A percentile compares a stretch with the other conserved stretches of the same genome.
phyloP scores from a whole-genome alignment of 2,329 filamentous ascomycete genomes.

The Sphaerulina musiva region DNA sequence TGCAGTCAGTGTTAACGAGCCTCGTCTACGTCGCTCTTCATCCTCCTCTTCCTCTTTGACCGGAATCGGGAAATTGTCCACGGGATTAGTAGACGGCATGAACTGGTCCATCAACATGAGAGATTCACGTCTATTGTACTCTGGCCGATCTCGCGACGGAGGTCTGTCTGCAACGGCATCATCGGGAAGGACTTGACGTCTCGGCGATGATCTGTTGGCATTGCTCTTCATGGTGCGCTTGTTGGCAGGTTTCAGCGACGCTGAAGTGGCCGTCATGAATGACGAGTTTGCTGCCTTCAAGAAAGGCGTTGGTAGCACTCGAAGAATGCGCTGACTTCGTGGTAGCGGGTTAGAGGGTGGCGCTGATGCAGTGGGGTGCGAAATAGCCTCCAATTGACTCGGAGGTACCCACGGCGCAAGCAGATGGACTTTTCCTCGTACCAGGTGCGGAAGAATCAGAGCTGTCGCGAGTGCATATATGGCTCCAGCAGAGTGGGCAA shows the following conservation, averaged over 20 bases:
- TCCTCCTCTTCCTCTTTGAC: conserved; percentile 21
- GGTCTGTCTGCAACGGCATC: conserved; percentile 20
- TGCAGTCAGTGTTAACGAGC: conserved; percentile 28
- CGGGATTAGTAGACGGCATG: conserved; percentile 35
- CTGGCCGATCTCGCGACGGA: conserved; percentile 24
- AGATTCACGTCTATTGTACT: conserved; percentile 38
- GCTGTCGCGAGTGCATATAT: conserved; percentile 96
- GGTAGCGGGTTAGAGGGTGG: conserved; percentile 81
- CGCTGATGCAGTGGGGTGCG: conserved; percentile 39
- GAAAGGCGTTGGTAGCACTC: conserved; percentile 81
- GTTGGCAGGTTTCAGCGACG: conserved; percentile 32
- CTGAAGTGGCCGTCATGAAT: conserved; percentile 87
- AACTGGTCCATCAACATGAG: conserved; percentile 47
- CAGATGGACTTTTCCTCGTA: conserved; percentile 87
- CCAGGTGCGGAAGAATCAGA: conserved; percentile 90
- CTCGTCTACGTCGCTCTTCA: conserved; percentile 21
- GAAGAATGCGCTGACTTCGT: conserved; percentile 82
- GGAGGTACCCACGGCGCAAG: conserved; percentile 96
- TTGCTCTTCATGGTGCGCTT: conserved; percentile 21
- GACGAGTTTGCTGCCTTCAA: conserved; percentile 91
- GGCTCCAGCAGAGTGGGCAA: conserved; percentile 94
- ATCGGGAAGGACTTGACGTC: conserved; percentile 11
- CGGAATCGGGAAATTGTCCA: conserved; percentile 28
- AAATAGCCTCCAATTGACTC: conserved; percentile 76
- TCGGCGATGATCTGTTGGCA: conserved; percentile 14